Evolutionary conservation across 73 alveolate genomes (phyloP).

Genomic region (Uronychia binucleata): DNA sequence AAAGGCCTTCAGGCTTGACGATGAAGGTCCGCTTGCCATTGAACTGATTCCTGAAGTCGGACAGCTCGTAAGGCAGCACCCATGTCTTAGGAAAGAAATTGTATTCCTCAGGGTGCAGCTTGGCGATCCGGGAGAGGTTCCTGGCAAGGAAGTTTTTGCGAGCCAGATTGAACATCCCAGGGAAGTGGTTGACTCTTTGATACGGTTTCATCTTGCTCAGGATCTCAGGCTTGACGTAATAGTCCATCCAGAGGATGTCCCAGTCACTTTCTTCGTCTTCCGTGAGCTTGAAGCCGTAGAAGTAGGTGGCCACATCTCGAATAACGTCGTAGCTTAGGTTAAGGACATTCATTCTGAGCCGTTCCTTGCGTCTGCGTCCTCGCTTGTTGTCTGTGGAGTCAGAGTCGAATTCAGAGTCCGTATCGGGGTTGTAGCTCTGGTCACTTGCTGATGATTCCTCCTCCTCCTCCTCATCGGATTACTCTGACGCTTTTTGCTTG

Average conservation of each 20-base stretch:
- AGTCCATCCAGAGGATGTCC: conserved; percentile 97
- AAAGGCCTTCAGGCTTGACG: conserved; percentile 77
- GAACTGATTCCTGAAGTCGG: conserved; percentile 67
- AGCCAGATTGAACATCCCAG: conserved; percentile 82
- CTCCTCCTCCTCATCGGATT: not conserved
- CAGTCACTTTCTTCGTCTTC: conserved; percentile 84
- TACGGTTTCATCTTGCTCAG: conserved; percentile 61
- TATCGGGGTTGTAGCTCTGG: not conserved
- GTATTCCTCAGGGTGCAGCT: conserved; percentile 70
- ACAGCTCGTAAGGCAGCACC: conserved; percentile 80
- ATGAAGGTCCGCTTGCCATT: conserved; percentile 61
- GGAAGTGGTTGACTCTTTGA: conserved; percentile 83
- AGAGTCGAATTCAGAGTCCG: not conserved
- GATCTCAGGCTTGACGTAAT: conserved; percentile 77
- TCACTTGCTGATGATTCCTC: not conserved
- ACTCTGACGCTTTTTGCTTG: too few species aligned
- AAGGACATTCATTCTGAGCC: not conserved
- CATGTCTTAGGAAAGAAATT: conserved; percentile 85
- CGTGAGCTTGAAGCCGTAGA: not conserved
- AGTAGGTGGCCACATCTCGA: conserved; percentile 71
- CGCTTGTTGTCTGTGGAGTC: not conserved
- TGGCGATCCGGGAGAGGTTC: conserved; percentile 71
- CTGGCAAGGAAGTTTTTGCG: conserved; percentile 74
- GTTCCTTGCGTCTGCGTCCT: not conserved
- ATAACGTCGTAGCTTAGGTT: conserved; percentile 59